phyloP scores from a whole-genome alignment of 805 yeast species.

The Sporopachydermia quercuum region DNA sequence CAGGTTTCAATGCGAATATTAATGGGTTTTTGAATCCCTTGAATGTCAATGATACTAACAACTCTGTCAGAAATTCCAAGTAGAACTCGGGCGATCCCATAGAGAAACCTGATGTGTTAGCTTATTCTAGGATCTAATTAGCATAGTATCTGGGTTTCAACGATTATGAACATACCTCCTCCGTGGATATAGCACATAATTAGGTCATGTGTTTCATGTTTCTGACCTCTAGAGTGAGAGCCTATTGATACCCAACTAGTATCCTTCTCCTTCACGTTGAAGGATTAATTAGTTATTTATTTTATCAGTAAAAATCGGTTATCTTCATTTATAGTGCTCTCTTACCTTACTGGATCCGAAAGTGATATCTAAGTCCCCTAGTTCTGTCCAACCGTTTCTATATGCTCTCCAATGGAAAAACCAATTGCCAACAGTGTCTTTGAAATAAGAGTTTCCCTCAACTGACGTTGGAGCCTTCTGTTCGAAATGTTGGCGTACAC shows the following conservation, averaged over 20 bases:
- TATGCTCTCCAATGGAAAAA: neutral
- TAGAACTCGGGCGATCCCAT: slow-evolving; percentile 25
- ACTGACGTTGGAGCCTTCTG: neutral
- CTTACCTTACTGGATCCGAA: neutral
- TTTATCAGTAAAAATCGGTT: neutral
- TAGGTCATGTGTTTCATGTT: slow-evolving; percentile 22
- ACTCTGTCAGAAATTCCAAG: slow-evolving; percentile 27
- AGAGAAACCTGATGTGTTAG: slow-evolving; percentile 13
- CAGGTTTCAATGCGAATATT: slow-evolving; percentile 23
- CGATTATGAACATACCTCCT: slow-evolving; percentile 13
- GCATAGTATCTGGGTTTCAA: neutral
- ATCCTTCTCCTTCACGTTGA: neutral
- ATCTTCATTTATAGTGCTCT: no score
- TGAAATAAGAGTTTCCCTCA: neutral
- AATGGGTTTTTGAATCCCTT: slow-evolving; percentile 38
- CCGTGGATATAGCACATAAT: slow-evolving; percentile 32
- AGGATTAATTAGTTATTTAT: neutral
- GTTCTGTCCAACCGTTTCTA: neutral
- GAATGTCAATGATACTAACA: slow-evolving; percentile 25
- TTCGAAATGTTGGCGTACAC: neutral
- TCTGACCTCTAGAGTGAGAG: neutral
- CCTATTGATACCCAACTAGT: neutral
- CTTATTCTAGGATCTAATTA: neutral
- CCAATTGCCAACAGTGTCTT: neutral
- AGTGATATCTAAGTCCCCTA: neutral